These are phyloP conservation scores for Seiridium unicorne DNA, from an alignment of 2,329 filamentous ascomycete genomes.

Conservation along the genomic window DNA sequence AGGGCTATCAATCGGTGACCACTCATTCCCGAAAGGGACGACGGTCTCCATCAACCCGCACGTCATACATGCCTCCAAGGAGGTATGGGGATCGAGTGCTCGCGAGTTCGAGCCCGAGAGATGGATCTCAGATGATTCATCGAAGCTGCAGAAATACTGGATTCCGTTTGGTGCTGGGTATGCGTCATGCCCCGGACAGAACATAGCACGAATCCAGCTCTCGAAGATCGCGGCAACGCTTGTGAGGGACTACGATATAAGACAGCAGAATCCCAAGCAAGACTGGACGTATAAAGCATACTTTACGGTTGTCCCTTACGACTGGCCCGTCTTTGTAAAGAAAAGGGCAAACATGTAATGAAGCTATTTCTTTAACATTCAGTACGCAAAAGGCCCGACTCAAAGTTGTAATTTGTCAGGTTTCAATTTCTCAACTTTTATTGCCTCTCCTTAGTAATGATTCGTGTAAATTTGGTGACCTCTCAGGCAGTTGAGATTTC, in stretches of 20 bases:
- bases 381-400: too few species aligned
- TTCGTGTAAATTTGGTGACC: not conserved
- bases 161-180: slow-evolving; percentile 14
- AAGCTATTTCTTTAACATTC: too few species aligned
- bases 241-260: slow-evolving; percentile 17
- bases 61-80: slow-evolving; percentile 8
- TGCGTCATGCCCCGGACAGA: slow-evolving; percentile 16
- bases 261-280: slow-evolving; percentile 16
- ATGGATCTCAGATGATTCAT: not conserved
- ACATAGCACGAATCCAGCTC: slow-evolving; percentile 17
- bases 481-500: not conserved
- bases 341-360: slow-evolving; percentile 5
- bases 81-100: slow-evolving; percentile 5
- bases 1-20: not conserved
- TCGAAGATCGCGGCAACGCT: slow-evolving; percentile 17
- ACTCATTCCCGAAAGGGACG: slow-evolving; percentile 2
- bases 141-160: not conserved
- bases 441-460: too few species aligned
- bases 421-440: too few species aligned
- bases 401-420: too few species aligned
- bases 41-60: slow-evolving; percentile 6
- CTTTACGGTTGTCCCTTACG: slow-evolving; percentile 20
- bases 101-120: slow-evolving; percentile 4
- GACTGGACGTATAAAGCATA: slow-evolving; percentile 24
- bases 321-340: slow-evolving; percentile 19